A percentile compares a stretch with the other conserved stretches of the same genome.
These are phyloP conservation scores for Agroathelia rolfsii DNA, from an alignment of 1,284 basidiomycete species.

Conservation along the genomic window DNA sequence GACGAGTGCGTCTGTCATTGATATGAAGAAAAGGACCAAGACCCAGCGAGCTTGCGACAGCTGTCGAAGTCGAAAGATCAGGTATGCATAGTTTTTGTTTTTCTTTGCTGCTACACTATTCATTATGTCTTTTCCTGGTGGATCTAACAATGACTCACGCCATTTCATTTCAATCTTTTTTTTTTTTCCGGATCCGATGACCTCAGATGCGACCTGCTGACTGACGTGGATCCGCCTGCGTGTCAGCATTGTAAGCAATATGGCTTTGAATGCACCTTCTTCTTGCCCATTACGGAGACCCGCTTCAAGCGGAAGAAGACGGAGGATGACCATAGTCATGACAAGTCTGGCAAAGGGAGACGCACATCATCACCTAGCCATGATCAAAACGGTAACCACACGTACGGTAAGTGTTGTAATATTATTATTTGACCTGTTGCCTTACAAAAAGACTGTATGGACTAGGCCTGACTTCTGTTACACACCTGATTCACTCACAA, in stretches of 20 bases:
- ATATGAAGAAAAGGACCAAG: slow-evolving; percentile 81
- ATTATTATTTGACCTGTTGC: no score
- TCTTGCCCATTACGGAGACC: slow-evolving; percentile 95
- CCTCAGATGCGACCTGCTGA: slow-evolving; percentile 75
- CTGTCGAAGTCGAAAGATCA: slow-evolving; percentile 89
- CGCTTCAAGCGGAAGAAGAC: slow-evolving; percentile 92
- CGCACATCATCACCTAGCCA: no score
- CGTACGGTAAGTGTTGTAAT: no score
- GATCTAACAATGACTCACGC: no score
- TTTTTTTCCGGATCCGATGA: no score
- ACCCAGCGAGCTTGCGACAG: slow-evolving; percentile 87
- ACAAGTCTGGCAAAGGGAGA: no score
- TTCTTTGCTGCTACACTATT: slow-evolving; percentile 8
- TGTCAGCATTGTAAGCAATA: slow-evolving; percentile 88
- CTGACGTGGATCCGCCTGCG: slow-evolving; percentile 62
- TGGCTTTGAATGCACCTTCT: slow-evolving; percentile 89
- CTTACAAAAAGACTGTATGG: no score
- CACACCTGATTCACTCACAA: slow-evolving; percentile 84
- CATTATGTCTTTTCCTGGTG: slow-evolving; percentile 3
- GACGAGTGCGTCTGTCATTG: slow-evolving; percentile 26
- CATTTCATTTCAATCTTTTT: slow-evolving; percentile 7
- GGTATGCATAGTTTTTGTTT: slow-evolving; percentile 29
- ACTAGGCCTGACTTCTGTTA: slow-evolving; percentile 82
- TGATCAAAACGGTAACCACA: no score
- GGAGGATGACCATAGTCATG: slow-evolving; percentile 67